Evolutionary conservation across 2,329 filamentous ascomycete genomes (phyloP).

Genomic region (Didymella glomerata): DNA sequence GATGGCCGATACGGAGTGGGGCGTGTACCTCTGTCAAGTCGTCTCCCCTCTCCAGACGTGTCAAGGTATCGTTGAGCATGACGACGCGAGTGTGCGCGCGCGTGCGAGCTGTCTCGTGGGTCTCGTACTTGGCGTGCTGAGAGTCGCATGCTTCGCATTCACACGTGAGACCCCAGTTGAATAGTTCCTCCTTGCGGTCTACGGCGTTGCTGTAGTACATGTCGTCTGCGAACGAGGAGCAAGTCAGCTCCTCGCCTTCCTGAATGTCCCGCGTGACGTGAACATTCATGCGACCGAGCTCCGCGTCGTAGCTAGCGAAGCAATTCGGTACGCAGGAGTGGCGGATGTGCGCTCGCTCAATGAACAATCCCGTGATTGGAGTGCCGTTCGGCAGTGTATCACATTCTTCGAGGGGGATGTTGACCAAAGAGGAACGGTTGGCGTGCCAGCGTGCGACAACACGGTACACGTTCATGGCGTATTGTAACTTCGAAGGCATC

Average conservation of each 20-base stretch:
- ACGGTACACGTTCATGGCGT: constrained; percentile 11
- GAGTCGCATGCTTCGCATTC: constrained; percentile 23
- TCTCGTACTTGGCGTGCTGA: constrained; percentile 1
- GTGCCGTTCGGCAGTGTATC: not conserved
- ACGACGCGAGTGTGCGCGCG: constrained; percentile 12
- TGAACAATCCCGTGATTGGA: constrained; percentile 37
- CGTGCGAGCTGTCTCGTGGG: constrained; percentile 16
- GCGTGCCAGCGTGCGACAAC: constrained; percentile 26
- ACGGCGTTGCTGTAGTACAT: constrained; percentile 20
- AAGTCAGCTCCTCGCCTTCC: constrained; percentile 20
- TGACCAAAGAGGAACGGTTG: constrained; percentile 14
- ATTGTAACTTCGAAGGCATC: constrained; percentile 2
- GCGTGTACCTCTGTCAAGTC: not conserved
- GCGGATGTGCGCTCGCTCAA: constrained; percentile 45
- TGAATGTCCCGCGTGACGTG: constrained; percentile 19
- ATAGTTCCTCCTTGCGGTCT: constrained; percentile 7
- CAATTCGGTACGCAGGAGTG: constrained; percentile 34
- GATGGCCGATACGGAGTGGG: not conserved
- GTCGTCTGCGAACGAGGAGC: constrained; percentile 12
- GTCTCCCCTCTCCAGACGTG: not conserved
- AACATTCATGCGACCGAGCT: constrained; percentile 20
- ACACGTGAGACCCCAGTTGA: constrained; percentile 17
- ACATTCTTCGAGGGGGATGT: constrained; percentile 6
- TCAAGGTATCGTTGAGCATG: constrained; percentile 1
- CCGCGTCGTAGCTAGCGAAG: constrained; percentile 19